Evolutionary conservation across 495 filamentous ascomycete species (phyloP).

Genomic region (Friedmanniomyces endolithicus): DNA sequence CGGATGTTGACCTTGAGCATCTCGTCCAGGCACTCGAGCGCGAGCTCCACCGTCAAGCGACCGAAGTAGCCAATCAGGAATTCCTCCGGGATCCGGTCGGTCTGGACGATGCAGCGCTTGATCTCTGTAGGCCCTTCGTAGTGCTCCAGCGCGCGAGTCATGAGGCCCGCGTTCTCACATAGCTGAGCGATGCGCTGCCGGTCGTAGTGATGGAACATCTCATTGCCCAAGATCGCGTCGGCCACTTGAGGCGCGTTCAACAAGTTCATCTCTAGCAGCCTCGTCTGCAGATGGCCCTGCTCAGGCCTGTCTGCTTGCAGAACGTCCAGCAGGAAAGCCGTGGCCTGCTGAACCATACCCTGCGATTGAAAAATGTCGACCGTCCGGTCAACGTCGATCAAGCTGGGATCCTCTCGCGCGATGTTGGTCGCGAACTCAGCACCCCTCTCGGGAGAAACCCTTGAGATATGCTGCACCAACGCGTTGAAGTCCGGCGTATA

Average conservation of each 20-base stretch:
- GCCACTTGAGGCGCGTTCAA: constrained; percentile 93
- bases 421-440: constrained; percentile 84
- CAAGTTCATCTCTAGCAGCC: constrained; percentile 95
- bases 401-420: constrained; percentile 69
- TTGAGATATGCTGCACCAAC: constrained; percentile 82
- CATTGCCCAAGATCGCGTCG: constrained; percentile 91
- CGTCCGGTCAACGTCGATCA: constrained; percentile 88
- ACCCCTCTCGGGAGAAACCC: constrained; percentile 73
- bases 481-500: constrained; percentile 88
- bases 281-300: constrained; percentile 84
- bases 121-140: constrained; percentile 81
- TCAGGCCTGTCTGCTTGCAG: constrained; percentile 89
- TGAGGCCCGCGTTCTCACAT: constrained; percentile 65
- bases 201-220: constrained; percentile 96
- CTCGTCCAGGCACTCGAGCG: constrained; percentile 82
- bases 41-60: constrained; percentile 85
- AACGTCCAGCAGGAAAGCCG: constrained; percentile 89
- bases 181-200: constrained; percentile 72
- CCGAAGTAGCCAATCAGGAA: constrained; percentile 91
- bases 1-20: constrained; percentile 96
- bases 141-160: constrained; percentile 63
- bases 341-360: constrained; percentile 94
- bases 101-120: constrained; percentile 73
- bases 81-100: constrained; percentile 72
- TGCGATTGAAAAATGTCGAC: constrained; percentile 96